Base-by-base conservation (phyloP, 1,284 basidiomycete genomes). In the Agroathelia rolfsii region DNA sequence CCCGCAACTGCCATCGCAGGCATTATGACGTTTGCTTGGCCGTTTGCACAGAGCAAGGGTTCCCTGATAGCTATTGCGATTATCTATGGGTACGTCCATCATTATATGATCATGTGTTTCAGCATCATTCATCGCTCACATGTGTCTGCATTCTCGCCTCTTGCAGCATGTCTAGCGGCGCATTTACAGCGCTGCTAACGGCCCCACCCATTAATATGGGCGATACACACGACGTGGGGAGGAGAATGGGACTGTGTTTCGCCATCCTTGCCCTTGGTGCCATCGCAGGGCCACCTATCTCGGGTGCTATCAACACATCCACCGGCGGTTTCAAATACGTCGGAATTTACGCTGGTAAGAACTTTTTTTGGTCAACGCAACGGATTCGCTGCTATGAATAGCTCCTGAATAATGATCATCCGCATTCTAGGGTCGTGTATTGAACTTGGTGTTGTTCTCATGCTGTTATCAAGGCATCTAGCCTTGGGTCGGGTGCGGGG, bases 161-260 rank as follows among this genome's bases (percentile, higher is more conserved):
- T 6, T 11, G 30, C 26, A 76, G 72, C 1, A 59, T 69, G 28
- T 49, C 63, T 0, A 68, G 61, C 3, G 79, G 79, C 3, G 59
- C 67, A 0, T 80, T 70, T 36, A 64, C 71, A 6, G 67, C 70
- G 1, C 55, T 78, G 8, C 43, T 77, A 14, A 47, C 63, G 0
- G 59, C 64, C 13, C 78, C 80, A 1, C 58, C 72, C 24, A 67
- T 78, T 38, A 56, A 62, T 3, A 62, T 84, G 52, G 79, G 81
- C 1, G 61, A 63, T 0, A 58, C 64, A 2, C 54, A 55, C n/a
- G 74, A 79, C 42, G 61, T 78, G 5, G 78, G 78, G 18, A 58
- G 69, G 19, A 63, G 75, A 8, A 53, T 65, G 3, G 76, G 79
- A 0, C 67, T 77, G 56, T 61, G 66, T 24, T 58, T 75, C 50